phyloP scores from a whole-genome alignment of 441 rosid genomes.

The Breynia disticha region DNA sequence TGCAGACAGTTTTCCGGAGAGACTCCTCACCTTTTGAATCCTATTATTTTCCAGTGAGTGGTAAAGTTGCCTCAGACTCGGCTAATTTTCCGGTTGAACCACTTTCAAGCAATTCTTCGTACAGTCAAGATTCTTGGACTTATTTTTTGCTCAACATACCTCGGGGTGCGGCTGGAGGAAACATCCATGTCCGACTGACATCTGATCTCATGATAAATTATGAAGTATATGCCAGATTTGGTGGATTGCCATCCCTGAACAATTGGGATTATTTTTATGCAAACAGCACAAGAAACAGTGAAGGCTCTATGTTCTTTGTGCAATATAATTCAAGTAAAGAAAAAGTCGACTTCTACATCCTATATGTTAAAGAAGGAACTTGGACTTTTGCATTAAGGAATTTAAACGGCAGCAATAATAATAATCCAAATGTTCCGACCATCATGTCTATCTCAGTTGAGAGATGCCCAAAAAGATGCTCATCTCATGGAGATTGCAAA shows the following conservation, averaged over 20 bases:
- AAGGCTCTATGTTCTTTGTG: slow-evolving; percentile 44
- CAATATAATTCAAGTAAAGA: slow-evolving; percentile 54
- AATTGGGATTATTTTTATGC: slow-evolving; percentile 76
- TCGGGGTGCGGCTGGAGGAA: slow-evolving; percentile 89
- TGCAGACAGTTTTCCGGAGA: slow-evolving; percentile 76
- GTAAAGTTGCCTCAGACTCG: slow-evolving; percentile 40
- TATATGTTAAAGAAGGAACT: slow-evolving; percentile 73
- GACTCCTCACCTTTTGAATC: slow-evolving; percentile 68
- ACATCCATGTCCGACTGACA: slow-evolving; percentile 59
- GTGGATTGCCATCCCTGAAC: slow-evolving; percentile 61
- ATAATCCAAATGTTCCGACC: slow-evolving; percentile 35
- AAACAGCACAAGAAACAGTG: slow-evolving; percentile 52
- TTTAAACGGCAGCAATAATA: slow-evolving; percentile 24
- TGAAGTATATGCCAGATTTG: slow-evolving; percentile 72
- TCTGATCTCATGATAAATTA: slow-evolving; percentile 43
- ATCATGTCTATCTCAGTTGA: slow-evolving; percentile 74
- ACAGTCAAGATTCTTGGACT: slow-evolving; percentile 59
- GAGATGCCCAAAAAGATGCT: slow-evolving; percentile 86
- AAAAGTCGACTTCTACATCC: slow-evolving; percentile 64
- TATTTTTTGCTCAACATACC: slow-evolving; percentile 70
- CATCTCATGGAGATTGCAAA: slow-evolving; percentile 72
- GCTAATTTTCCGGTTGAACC: slow-evolving; percentile 62
- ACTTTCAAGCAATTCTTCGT: slow-evolving; percentile 57
- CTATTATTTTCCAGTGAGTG: slow-evolving; percentile 59
- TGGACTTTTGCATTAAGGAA: slow-evolving; percentile 77